Evolutionary conservation across 2,329 filamentous ascomycete genomes (phyloP), one percentile per base, ranked within the genome.

Genomic region (Colletotrichum camelliae): DNA sequence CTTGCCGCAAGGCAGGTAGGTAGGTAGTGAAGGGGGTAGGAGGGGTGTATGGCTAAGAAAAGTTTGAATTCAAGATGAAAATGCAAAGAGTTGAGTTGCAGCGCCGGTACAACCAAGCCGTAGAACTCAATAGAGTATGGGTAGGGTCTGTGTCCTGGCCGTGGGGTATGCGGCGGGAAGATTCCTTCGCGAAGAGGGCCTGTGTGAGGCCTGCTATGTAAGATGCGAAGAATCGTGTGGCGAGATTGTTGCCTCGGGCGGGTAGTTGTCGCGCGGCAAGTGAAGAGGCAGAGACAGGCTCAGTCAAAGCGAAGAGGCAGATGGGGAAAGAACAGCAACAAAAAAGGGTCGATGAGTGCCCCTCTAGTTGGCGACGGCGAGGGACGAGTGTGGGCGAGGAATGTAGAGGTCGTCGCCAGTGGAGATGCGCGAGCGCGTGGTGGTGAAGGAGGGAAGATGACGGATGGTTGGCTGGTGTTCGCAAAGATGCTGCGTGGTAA

Each of bases 381-480:
- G 29, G 33, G 62, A 68, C 21, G 35, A 70, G 60, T 48, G 43
- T 58, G 58, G 60, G 65, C 18, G 37, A 58, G 24, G 72, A 62
- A 57, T 43, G 57, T 67, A 61, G 52, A 77, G 75, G 74, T 39
- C 70, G 74, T 72, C 37, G 75, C 60, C 33, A 58, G 52, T 77
- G 67, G 67, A 75, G 55, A 67, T 75, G 75, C 61, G 67, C 72
- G 72, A 31, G 69, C 55, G 67, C 67, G 75, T 48, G 66, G 29
- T 70, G 67, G 72, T 70, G 75, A 76, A 71, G 67, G 72, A 77
- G 75, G 72, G 68, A 77, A 72, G 65, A 77, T 77, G 72, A 65
- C 64, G 75, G 75, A 72, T 77, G 72, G 75, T 77, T 77, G 75
- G 75, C 69, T 76, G 75, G 69, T 35, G 68, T 72, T 68, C 43